phyloP scores from a whole-genome alignment of 2,329 filamentous ascomycete genomes.

The Hypoxylon rubiginosum region DNA sequence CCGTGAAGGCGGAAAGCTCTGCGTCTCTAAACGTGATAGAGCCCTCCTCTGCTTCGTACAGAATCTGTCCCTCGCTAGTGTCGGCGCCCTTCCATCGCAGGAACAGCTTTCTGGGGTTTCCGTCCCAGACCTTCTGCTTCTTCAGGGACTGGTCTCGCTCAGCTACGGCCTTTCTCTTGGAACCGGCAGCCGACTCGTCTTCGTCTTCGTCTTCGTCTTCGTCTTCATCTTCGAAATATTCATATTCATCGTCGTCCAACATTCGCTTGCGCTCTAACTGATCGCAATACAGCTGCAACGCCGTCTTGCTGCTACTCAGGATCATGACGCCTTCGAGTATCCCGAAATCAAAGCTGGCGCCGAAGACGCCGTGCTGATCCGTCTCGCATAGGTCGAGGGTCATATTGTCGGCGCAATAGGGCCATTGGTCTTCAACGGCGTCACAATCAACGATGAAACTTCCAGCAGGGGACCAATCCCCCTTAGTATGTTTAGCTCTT shows the following conservation, averaged over 20 bases:
- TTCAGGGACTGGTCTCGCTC: slow-evolving; percentile 21
- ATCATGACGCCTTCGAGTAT: slow-evolving; percentile 50
- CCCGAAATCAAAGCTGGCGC: slow-evolving; percentile 51
- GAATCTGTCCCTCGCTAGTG: slow-evolving; percentile 44
- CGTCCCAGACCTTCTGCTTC: slow-evolving; percentile 29
- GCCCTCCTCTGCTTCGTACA: slow-evolving; percentile 41
- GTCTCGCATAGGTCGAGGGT: slow-evolving; percentile 47
- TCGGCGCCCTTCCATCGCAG: slow-evolving; percentile 47
- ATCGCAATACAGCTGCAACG: slow-evolving; percentile 45
- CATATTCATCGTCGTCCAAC: slow-evolving; percentile 20
- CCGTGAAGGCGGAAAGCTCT: slow-evolving; percentile 47
- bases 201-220: slow-evolving; percentile 12
- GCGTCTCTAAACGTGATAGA: slow-evolving; percentile 47
- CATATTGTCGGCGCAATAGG: slow-evolving; percentile 44
- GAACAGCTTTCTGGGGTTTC: slow-evolving; percentile 42
- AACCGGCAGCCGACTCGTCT: background rate
- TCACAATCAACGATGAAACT: slow-evolving; percentile 47
- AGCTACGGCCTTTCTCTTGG: slow-evolving; percentile 42
- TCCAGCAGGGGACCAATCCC: slow-evolving; percentile 41
- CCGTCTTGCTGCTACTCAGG: slow-evolving; percentile 43
- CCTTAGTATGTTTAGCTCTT: background rate
- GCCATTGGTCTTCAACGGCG: slow-evolving; percentile 46
- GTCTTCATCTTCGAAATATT: no score
- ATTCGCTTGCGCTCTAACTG: slow-evolving; percentile 29
- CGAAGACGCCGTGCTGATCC: slow-evolving; percentile 45